These are phyloP conservation scores for Alnus rubra DNA, from an alignment of 306 rosid species.

Conservation along the genomic window DNA sequence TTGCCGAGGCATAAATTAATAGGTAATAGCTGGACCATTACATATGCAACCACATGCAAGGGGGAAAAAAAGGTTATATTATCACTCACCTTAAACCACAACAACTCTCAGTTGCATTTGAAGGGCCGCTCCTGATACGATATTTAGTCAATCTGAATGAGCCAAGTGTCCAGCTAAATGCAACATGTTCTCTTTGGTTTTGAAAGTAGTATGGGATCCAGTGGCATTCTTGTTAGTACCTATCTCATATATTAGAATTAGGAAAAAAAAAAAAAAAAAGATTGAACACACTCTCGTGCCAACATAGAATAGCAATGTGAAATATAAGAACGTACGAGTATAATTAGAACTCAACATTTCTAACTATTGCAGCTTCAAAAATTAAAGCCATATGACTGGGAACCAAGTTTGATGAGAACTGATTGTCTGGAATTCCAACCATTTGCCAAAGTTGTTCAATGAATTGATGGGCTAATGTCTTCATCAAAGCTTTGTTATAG, in stretches of 20 bases:
- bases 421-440: background rate
- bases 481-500: background rate
- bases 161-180: background rate
- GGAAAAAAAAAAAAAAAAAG: too few relatives aligned
- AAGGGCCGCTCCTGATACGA: background rate
- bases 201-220: too few relatives aligned
- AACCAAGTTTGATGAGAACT: background rate
- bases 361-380: background rate
- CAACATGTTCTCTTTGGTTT: background rate
- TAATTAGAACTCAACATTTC: background rate
- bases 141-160: background rate
- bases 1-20: too few relatives aligned
- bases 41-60: too few relatives aligned
- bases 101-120: background rate
- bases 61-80: too few relatives aligned
- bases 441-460: background rate
- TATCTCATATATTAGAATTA: too few relatives aligned
- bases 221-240: background rate
- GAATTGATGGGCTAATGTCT: background rate
- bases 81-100: background rate
- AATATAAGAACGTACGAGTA: background rate
- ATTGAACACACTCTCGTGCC: background rate
- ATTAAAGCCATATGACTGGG: too few relatives aligned
- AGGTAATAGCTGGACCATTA: too few relatives aligned
- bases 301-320: background rate